Base-by-base conservation (phyloP, 805 yeast genomes). In the Pichia phayaonensis region DNA sequence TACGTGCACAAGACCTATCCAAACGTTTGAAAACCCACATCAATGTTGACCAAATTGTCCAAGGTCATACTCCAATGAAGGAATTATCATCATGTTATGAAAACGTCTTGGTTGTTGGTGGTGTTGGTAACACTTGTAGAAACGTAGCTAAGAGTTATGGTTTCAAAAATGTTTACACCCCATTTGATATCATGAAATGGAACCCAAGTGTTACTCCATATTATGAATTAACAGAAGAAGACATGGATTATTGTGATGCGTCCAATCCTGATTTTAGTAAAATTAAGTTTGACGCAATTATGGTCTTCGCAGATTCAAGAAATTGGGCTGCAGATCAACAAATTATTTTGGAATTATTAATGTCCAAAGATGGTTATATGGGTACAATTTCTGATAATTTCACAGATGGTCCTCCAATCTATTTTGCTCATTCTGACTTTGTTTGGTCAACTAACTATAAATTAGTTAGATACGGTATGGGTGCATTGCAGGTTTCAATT, bases 311-410 rank as follows among this genome's bases (percentile, higher is more conserved):
- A 12, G 97, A 89, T 70, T 83, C 94, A 8, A 77, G 95, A 69
- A 89, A 87, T 63, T 87, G 95, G 95, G 95, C 95, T 42, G 89
- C 88, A 27, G 96, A 89, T 67, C 90, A 87, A 67, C 97, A 89
- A 67, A 86, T 89, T 63, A 86, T 88, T 54, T 72, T 87, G 63
- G 97, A 89, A 62, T 72, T 89, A 60, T 74, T 89, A 48, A 72
- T 88, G 66, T 81, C 90, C 50, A 77, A 85, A 59, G 71, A 77
- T 52, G 97, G 97, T 61, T 80, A 77, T 41, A 84, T 89, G 90
- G 96, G 96, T 41, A 89, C 97, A 5, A 74, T 77, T 42, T 77
- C 85, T 40, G 75, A 80, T 56, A 79, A 84, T 18, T 81, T 67
- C 62, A 84, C 83, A 53, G 90, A 87, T 56, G 90, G 90, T 39